These are phyloP conservation scores for Trichoderma afroharzianum DNA, from an alignment of 2,329 filamentous ascomycete genomes.

Conservation along the genomic window DNA sequence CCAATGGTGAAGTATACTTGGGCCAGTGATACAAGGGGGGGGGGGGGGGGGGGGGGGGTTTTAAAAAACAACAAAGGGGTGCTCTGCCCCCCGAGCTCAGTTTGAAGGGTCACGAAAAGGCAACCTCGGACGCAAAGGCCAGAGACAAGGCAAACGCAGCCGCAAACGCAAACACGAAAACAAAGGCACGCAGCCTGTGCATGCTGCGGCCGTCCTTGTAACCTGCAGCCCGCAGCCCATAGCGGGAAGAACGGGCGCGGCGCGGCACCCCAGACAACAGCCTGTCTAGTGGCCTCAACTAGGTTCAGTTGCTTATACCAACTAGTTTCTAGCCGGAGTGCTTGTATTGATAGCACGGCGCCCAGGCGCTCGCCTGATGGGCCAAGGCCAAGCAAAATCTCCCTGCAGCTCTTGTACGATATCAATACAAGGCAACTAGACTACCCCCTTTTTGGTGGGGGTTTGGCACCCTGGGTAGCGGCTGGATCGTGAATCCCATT, in stretches of 20 bases:
- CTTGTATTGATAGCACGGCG: neutral
- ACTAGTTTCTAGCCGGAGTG: neutral
- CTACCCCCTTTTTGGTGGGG: neutral
- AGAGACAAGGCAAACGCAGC: neutral
- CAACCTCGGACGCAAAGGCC: neutral
- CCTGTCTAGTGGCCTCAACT: neutral
- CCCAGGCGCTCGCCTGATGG: neutral
- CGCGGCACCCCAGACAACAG: slow-evolving; percentile 29
- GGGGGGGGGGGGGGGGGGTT: too few species aligned
- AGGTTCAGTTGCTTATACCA: neutral
- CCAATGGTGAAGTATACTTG: neutral
- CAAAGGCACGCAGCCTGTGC: slow-evolving; percentile 31
- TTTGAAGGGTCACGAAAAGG: neutral
- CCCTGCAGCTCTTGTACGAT: neutral
- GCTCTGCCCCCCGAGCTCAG: neutral
- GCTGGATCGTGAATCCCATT: neutral
- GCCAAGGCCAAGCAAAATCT: neutral
- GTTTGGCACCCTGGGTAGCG: neutral
- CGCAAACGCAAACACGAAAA: neutral
- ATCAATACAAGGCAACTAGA: neutral
- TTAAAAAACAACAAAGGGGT: neutral
- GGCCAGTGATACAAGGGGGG: neutral
- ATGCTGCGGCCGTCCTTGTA: slow-evolving; percentile 40
- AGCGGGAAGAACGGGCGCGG: slow-evolving; percentile 28
- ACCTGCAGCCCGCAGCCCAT: slow-evolving; percentile 27